Percentiles rank a stretch among this genome's conserved stretches.
Conservation (phyloP, 2,329 filamentous ascomycete species). For the Karstenula rhodostoma region DNA sequence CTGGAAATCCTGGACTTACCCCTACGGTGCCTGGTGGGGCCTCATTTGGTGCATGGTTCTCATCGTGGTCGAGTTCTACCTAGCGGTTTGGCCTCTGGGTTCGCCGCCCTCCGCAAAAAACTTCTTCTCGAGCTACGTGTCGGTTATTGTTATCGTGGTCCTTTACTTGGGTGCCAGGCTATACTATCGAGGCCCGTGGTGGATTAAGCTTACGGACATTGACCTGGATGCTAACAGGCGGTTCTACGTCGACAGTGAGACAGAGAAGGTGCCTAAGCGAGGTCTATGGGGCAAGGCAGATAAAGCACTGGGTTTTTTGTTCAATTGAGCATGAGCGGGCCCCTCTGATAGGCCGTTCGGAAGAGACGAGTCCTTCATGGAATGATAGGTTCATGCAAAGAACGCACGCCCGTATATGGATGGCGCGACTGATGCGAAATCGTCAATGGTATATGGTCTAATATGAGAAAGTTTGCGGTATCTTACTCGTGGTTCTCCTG, state of each 20-base stretch:
- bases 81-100: slow-evolving; percentile 56
- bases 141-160: slow-evolving; percentile 53
- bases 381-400: too few relatives aligned
- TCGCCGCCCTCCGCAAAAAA: slow-evolving; percentile 43
- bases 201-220: slow-evolving; percentile 44
- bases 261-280: slow-evolving; percentile 21
- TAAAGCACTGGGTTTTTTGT: slow-evolving; percentile 16
- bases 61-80: slow-evolving; percentile 59
- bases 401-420: too few relatives aligned
- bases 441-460: too few relatives aligned
- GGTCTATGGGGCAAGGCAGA: slow-evolving; percentile 16
- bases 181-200: slow-evolving; percentile 50
- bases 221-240: slow-evolving; percentile 46
- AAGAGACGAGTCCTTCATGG: too few relatives aligned
- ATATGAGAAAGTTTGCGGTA: too few relatives aligned
- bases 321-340: slow-evolving; percentile 14
- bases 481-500: too few relatives aligned
- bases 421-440: too few relatives aligned
- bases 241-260: slow-evolving; percentile 31
- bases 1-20: slow-evolving; percentile 57
- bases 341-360: background rate
- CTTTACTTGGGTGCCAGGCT: slow-evolving; percentile 53
- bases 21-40: slow-evolving; percentile 55
- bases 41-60: slow-evolving; percentile 56
- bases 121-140: slow-evolving; percentile 60